phyloP scores from a whole-genome alignment of 306 rosid genomes.

The Acacia confusa region DNA sequence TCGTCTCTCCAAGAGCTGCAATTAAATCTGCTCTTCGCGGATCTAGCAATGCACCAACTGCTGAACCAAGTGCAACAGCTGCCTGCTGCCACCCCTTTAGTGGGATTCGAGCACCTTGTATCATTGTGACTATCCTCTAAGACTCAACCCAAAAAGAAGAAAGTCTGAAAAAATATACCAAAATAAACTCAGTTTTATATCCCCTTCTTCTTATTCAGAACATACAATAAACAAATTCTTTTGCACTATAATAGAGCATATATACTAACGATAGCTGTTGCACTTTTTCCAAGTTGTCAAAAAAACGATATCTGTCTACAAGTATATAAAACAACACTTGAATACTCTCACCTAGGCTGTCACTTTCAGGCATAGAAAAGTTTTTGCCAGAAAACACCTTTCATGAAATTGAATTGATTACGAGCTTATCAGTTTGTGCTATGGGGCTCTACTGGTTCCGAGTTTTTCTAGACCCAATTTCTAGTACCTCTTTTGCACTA shows the following conservation, averaged over 20 bases:
- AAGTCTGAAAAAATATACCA: neutral
- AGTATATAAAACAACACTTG: neutral
- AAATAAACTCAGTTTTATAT: neutral
- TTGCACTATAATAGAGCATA: neutral
- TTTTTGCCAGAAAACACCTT: neutral
- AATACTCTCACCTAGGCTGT: neutral
- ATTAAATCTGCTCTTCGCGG: constrained; percentile 93
- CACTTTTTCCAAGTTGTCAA: neutral
- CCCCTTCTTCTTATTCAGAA: neutral
- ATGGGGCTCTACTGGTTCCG: neutral
- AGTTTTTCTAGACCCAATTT: neutral
- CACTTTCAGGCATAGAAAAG: neutral
- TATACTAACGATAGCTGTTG: neutral
- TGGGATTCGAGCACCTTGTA: constrained; percentile 51
- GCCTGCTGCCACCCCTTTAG: constrained; percentile 88
- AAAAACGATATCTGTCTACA: neutral
- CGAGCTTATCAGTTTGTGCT: too few relatives aligned
- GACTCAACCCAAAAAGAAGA: neutral
- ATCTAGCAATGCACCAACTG: constrained; percentile 86
- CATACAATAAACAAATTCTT: neutral
- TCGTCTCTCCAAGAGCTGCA: constrained; percentile 96
- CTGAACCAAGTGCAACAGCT: constrained; percentile 89
- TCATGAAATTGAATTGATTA: neutral
- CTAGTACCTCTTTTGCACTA: neutral
- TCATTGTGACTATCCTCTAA: constrained; percentile 40